Evolutionary conservation across 2,329 filamentous ascomycete genomes (phyloP), one percentile per base, ranked within the genome.

Genomic region (Botrytis paeoniae): DNA sequence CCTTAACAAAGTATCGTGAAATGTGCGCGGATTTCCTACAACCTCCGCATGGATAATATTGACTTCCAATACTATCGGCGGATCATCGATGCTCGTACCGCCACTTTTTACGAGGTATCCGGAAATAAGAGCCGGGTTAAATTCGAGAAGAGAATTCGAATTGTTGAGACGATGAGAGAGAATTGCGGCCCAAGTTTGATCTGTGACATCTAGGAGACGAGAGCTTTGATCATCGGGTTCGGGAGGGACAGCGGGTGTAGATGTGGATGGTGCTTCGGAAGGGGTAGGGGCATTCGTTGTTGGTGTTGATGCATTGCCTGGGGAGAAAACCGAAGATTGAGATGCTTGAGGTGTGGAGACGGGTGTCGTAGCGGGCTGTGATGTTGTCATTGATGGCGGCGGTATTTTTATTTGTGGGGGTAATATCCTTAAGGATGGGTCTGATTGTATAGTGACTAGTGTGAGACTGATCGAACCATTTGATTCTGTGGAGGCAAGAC

Each of bases 161-260:
- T 88, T 91, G 80, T 87, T 89, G 25, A 91, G 84, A 22, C 89
- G 86, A 79, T 93, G 91, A 1, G 88, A 86, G 60, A 93, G 86
- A 25, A 96, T 84, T 8, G 92, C 87, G 32, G 91, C 92, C 91
- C 92, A 95, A 0, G 89, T 92, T 75, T 93, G 91, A 78, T 96
- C 93, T 1, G 89, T 90, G 2, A 88, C 82, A 78, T 96, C 93
- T 29, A 93, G 83, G 18, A 97, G 86, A 32, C 91, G 88, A 0
- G 91, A 88, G 73, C 95, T 92, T 1, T 85, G 85, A 73, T 92
- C 89, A 74, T 92, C 89, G 64, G 86, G 83, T 77, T 89, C 86
- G 25, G 81, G 80, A 4, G 86, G 85, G 1, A 86, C 83, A 32
- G 83, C 77, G 20, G 79, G 72, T 39, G 75, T 78, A 75, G 62